Evolutionary conservation across 495 filamentous ascomycete genomes (phyloP), one percentile per base, ranked within the genome.

Genomic region (Aspergillus cavernicola): DNA sequence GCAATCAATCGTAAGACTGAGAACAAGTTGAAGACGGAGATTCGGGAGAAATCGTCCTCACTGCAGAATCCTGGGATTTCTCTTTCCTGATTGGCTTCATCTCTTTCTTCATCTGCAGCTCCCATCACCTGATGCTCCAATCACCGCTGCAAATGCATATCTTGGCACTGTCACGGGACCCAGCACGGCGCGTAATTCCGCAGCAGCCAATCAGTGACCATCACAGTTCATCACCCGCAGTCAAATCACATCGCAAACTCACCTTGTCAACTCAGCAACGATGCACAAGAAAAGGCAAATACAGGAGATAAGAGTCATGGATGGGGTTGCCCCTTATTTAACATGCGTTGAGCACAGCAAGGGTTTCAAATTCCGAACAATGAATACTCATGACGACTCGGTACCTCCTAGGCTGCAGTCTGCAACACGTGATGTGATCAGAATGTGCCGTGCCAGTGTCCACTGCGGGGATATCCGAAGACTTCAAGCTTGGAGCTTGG

Each of bases 61-160:
- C n/a, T n/a, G n/a, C n/a, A n/a, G n/a, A n/a, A n/a, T n/a, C n/a
- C n/a, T n/a, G n/a, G n/a, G n/a, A n/a, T n/a, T n/a, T n/a, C n/a
- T n/a, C n/a, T n/a, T 11, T 22, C 6, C 18, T 56, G 51, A 64
- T 60, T 64, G 55, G 57, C 45, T 24, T 16, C 19, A 41, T 50
- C 44, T 40, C 55, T 54, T 64, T 64, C 61, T 64, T 64, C 61
- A 60, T 32, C 61, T 64, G 61, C 61, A 64, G 52, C 29, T 22
- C 50, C 46, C 53, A 55, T 65, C 62, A 65, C 58, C 39, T 43
- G 22, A 10, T 8, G 22, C 24, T 12, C 62, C 62, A 65, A 65
- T 65, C 47, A 58, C 24, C 28, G 6, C 16, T 43, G 3, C 12
- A 11, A 12, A 19, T 15, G 15, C 5, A 26, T 24, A 35, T 33